Evolutionary conservation across 495 filamentous ascomycete genomes (phyloP), one percentile per base, ranked within the genome.

Genomic region (Daldinia vernicosa): DNA sequence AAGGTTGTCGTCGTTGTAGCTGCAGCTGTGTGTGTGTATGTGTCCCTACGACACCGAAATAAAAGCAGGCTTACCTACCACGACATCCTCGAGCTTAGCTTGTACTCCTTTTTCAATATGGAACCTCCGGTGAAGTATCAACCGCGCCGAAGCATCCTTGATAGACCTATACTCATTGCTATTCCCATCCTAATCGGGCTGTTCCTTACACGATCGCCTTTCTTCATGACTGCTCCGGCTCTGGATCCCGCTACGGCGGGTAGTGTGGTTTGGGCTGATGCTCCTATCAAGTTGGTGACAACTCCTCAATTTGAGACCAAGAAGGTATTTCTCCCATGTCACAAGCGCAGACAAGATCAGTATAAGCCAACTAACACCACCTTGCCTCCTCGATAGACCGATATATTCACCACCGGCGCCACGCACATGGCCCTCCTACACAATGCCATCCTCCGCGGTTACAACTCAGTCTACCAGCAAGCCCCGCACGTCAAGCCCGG

Each of bases 401-500:
- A 85, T 69, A 75, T 85, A 69, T 85, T 85, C 72, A 83, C 82
- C 4, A 80, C 81, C 2, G 83, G 83, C 30, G 85, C 87, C 5
- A 86, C 86, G 14, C 85, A 88, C 70, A 89, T 89, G 87, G 83
- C 85, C 2, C 74, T 87, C 55, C 78, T 88, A 61, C 84, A 89
- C 78, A 89, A 89, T 76, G 80, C 82, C 37, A 86, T 88, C 66
- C 76, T 89, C 43, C 86, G 87, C 39, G 86, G 85, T 64, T 86
- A 83, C 75, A 89, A 89, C 76, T 85, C 84, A 60, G 85, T 89
- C 72, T 87, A 83, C 76, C 84, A 82, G 17, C 84, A 86, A 58
- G 84, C 84, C 12, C 77, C 78, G 11, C 74, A 78, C 71, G 69
- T 84, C 32, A 58, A 71, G 24, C 78, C 83, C 28, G 64, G 71